These are phyloP conservation scores for Ascochyta fabae DNA, from an alignment of 2,329 filamentous ascomycete genomes.

Conservation along the genomic window DNA sequence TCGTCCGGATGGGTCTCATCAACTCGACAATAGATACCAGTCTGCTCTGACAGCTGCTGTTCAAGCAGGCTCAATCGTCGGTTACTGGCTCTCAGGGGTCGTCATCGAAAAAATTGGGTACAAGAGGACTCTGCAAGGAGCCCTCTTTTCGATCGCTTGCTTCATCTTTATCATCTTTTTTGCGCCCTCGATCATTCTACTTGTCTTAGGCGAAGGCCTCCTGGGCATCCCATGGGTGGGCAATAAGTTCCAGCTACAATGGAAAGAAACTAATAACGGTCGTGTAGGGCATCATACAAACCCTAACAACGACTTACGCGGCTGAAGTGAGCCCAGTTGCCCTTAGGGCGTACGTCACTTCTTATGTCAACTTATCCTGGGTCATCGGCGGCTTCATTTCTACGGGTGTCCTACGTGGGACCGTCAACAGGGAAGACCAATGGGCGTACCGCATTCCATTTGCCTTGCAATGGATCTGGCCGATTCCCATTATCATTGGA, in stretches of 20 bases:
- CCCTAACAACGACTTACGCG: slow-evolving; percentile 52
- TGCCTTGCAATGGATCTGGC: slow-evolving; percentile 76
- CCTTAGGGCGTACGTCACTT: slow-evolving; percentile 61
- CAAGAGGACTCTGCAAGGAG: slow-evolving; percentile 22
- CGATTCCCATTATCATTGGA: slow-evolving; percentile 66
- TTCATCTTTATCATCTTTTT: slow-evolving; percentile 33
- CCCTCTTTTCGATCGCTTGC: slow-evolving; percentile 20
- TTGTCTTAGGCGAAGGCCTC: slow-evolving; percentile 29
- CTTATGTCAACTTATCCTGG: slow-evolving; percentile 56
- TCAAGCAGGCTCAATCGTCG: slow-evolving; percentile 49
- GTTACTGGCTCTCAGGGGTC: slow-evolving; percentile 43
- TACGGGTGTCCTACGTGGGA: slow-evolving; percentile 70
- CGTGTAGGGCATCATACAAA: slow-evolving; percentile 45
- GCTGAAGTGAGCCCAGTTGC: slow-evolving; percentile 71
- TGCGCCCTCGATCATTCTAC: slow-evolving; percentile 22
- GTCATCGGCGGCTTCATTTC: slow-evolving; percentile 68
- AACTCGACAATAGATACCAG: slow-evolving; percentile 53
- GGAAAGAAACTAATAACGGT: background rate
- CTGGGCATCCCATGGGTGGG: slow-evolving; percentile 43
- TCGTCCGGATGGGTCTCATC: slow-evolving; percentile 36
- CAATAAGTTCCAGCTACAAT: background rate
- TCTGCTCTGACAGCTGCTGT: slow-evolving; percentile 51
- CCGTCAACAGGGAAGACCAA: slow-evolving; percentile 64
- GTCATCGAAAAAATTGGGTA: slow-evolving; percentile 49
- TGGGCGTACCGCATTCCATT: slow-evolving; percentile 71